phyloP scores from a whole-genome alignment of 1,284 basidiomycete species.

The Microbotryum silenes-acaulis region DNA sequence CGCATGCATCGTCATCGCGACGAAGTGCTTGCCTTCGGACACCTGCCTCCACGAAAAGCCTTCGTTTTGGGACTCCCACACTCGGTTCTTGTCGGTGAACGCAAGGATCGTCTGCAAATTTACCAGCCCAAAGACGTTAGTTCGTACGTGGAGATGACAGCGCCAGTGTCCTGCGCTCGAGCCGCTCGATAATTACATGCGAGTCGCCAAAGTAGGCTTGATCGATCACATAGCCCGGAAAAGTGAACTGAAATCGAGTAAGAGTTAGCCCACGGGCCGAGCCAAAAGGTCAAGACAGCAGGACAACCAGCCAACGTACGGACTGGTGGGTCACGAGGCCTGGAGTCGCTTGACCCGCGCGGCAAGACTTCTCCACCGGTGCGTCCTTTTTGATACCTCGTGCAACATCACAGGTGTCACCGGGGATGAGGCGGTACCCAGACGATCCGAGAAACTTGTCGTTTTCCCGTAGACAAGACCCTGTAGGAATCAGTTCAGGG shows the following conservation, averaged over 20 bases:
- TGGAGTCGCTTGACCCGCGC: conserved; percentile 43
- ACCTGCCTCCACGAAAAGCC: conserved; percentile 77
- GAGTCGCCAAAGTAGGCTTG: conserved; percentile 77
- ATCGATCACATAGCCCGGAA: conserved; percentile 61
- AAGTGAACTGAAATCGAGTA: conserved; percentile 53
- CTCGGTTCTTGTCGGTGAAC: conserved; percentile 62
- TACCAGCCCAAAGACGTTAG: conserved; percentile 13
- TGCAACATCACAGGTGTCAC: conserved; percentile 66
- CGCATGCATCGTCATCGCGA: conserved; percentile 78
- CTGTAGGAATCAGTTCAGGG: conserved; percentile 74
- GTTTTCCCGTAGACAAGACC: conserved; percentile 57
- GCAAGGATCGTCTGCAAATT: conserved; percentile 69
- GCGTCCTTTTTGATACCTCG: conserved; percentile 61
- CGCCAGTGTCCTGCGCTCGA: too few relatives aligned
- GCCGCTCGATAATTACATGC: conserved; percentile 45
- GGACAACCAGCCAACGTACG: not conserved
- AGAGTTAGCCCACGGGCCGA: not conserved
- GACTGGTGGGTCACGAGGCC: conserved; percentile 38
- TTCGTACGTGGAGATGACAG: not conserved
- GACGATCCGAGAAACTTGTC: conserved; percentile 77
- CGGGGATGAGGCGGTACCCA: conserved; percentile 85
- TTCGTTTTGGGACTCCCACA: conserved; percentile 93
- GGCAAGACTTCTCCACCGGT: conserved; percentile 63
- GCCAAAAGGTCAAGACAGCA: not conserved
- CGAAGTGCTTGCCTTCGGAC: conserved; percentile 39